Evolutionary conservation across 208 protist species (phyloP).

Genomic region (Crithidia acanthocephali): DNA sequence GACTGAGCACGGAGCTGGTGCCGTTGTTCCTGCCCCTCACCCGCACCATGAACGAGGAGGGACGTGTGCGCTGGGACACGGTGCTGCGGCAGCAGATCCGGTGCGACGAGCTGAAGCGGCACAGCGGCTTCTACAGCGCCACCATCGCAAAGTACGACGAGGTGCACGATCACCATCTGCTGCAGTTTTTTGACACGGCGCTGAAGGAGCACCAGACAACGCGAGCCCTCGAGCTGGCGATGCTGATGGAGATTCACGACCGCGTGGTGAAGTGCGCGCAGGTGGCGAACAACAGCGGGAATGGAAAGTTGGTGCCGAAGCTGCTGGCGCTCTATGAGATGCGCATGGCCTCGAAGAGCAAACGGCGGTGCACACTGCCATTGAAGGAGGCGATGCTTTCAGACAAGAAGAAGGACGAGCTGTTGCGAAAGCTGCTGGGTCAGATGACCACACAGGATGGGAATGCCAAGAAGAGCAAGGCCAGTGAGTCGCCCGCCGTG

Average conservation of each 20-base stretch:
- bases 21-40: constrained; percentile 69
- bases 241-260: constrained; percentile 81
- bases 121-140: constrained; percentile 67
- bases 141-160: constrained; percentile 78
- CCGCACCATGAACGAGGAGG: constrained; percentile 36
- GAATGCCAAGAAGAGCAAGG: constrained; percentile 4
- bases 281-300: constrained; percentile 61
- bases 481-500: background rate
- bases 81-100: constrained; percentile 75
- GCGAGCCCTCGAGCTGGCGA: constrained; percentile 81
- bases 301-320: constrained; percentile 71
- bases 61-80: constrained; percentile 62
- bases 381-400: constrained; percentile 59
- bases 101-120: constrained; percentile 81
- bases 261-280: constrained; percentile 73
- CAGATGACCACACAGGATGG: constrained; percentile 33
- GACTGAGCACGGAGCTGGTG: constrained; percentile 71
- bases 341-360: constrained; percentile 60
- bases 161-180: constrained; percentile 74
- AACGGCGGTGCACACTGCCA: constrained; percentile 71
- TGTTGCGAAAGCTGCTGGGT: constrained; percentile 66
- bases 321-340: constrained; percentile 74
- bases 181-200: constrained; percentile 76
- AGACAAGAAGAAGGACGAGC: constrained; percentile 67
- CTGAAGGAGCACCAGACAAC: constrained; percentile 72